Base-by-base conservation (phyloP, 164 flowering plant species). In the Dillenia turbinata region DNA sequence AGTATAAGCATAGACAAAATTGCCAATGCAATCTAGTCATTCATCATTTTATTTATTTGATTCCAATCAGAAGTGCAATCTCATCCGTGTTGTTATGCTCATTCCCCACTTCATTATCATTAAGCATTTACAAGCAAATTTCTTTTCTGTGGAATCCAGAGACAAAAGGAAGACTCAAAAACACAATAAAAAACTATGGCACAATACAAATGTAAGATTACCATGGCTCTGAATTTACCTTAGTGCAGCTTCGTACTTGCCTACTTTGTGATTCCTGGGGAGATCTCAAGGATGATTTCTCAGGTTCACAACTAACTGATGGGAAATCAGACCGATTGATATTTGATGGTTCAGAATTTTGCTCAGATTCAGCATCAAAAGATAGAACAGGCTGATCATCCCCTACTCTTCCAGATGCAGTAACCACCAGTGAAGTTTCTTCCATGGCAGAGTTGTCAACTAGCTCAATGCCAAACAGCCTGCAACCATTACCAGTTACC, bases 401-500 rank as follows among this genome's bases (percentile, higher is more conserved):
- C 22, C 49, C 79, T 8, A 17, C 65, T 7, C 58, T 66, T 50
- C 71, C 77, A 62, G 81, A 71, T 13, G 52, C 52, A 15, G 80
- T 63, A 59, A 65, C 68, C 2, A 62, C 71, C 3, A 75, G 71
- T 10, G 66, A 59, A 47, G 56, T 72, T 53, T 84, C 90, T 62
- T 84, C 93, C 10, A 60, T 26, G 22, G 62, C 74, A 14, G 80
- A 70, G 69, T 65, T 79, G 47, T 83, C 87, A 65, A 83, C 68
- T 14, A 92, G 75, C 77, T 92, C 85, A 57, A 92, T 81, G 13
- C 98, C 98, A 78, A 92, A 92, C 12, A 92, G 73, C 77, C 90
- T 73, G 78, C 71, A 88, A 59, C 86, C 85, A 73, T 67, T 78
- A 33, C 82, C 75, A 54, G 71, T 74, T 11, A 76, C 75, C 68